These are phyloP conservation scores for Talaromyces atroroseus DNA, from an alignment of 2,329 filamentous ascomycete species.

Conservation along the genomic window DNA sequence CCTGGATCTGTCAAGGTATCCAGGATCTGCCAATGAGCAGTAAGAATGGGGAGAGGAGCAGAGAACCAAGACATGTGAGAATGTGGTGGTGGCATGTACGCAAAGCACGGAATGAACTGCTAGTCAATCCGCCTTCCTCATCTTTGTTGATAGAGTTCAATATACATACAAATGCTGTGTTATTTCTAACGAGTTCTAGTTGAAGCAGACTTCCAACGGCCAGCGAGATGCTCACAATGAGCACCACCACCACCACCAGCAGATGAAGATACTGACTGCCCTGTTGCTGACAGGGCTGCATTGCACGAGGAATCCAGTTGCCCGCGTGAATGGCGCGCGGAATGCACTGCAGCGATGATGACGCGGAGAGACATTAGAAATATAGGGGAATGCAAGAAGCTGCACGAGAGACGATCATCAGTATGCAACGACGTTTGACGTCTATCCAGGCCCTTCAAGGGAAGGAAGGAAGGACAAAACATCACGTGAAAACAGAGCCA, in stretches of 20 bases:
- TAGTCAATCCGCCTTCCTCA: too few species aligned
- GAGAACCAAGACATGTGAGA: conserved; percentile 4
- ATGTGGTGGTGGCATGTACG: conserved; percentile 12
- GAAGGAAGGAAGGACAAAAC: background rate
- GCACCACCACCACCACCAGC: too few species aligned
- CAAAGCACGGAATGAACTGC: background rate
- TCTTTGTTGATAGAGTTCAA: background rate
- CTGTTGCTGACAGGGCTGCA: background rate
- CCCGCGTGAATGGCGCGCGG: conserved; percentile 2
- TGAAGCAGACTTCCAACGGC: background rate
- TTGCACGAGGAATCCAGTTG: conserved; percentile 9
- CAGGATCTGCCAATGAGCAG: conserved; percentile 1
- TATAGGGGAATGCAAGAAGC: background rate
- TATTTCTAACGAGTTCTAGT: background rate
- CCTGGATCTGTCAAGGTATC: too few species aligned
- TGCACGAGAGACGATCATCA: background rate
- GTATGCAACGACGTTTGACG: background rate
- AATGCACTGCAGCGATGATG: conserved; percentile 1
- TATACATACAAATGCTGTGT: background rate
- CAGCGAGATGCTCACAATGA: background rate
- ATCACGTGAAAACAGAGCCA: background rate
- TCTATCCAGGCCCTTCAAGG: background rate
- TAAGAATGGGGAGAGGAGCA: conserved; percentile 7
- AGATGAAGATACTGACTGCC: background rate
- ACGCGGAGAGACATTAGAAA: conserved; percentile 3